Percentiles rank a stretch among this genome's conserved stretches.
Conservation (phyloP, 441 rosid species). For the Eruca vesicaria region DNA sequence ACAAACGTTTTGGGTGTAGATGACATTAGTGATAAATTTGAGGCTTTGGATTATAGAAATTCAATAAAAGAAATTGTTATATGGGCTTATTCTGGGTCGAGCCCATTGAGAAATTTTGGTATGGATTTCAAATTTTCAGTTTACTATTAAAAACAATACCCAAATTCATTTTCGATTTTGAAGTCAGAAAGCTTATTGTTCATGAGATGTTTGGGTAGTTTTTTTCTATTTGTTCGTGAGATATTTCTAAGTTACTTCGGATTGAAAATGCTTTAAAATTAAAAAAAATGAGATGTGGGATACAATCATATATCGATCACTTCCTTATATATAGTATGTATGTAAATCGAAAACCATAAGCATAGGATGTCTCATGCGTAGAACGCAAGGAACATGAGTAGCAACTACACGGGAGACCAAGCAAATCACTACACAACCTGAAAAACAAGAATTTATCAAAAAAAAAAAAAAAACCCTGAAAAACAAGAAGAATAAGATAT, state of each 20-base stretch:
- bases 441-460: neutral
- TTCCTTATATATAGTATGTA: too few species aligned
- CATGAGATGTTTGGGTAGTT: slow-evolving; percentile 28
- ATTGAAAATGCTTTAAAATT: neutral
- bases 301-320: too few species aligned
- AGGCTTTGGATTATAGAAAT: neutral
- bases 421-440: neutral
- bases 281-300: too few species aligned
- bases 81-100: neutral
- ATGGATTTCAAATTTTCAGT: too few species aligned
- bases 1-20: neutral
- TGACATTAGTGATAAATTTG: neutral
- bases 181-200: slow-evolving; percentile 5
- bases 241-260: slow-evolving; percentile 1
- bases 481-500: neutral
- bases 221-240: neutral
- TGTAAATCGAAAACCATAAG: neutral
- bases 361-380: slow-evolving; percentile 24
- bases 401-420: neutral
- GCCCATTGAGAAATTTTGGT: neutral
- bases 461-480: too few species aligned
- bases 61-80: neutral
- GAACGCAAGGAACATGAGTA: neutral
- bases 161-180: too few species aligned
- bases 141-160: too few species aligned